Evolutionary conservation across 768 basidiomycete genomes (phyloP).

Genomic region (Boletus huronensis): DNA sequence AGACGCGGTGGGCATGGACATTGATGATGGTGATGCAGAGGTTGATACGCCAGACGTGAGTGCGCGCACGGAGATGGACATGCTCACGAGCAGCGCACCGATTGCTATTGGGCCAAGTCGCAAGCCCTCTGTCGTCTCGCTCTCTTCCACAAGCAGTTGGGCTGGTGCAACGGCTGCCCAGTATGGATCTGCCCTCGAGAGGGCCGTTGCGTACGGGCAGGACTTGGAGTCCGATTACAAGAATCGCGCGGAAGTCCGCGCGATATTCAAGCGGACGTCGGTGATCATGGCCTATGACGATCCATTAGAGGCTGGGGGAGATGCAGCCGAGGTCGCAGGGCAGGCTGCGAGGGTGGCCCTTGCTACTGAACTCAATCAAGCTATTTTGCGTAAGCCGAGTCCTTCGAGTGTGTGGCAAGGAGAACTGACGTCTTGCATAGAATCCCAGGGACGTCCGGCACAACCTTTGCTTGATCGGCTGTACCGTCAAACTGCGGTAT

Average conservation of each 20-base stretch:
- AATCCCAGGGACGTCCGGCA: conserved; percentile 72
- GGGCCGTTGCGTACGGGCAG: conserved; percentile 74
- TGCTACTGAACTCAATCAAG: conserved; percentile 76
- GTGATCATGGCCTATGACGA: conserved; percentile 79
- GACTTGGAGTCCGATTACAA: conserved; percentile 66
- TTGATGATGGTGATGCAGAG: conserved; percentile 34
- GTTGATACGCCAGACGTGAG: conserved; percentile 23
- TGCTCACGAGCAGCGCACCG: conserved; percentile 22
- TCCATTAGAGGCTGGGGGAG: conserved; percentile 62
- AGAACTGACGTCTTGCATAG: conserved; percentile 36
- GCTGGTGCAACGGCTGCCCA: conserved; percentile 31
- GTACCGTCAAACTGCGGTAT: conserved; percentile 70
- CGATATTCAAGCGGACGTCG: conserved; percentile 70
- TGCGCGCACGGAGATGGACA: conserved; percentile 7
- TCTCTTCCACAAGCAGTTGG: conserved; percentile 24
- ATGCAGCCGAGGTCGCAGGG: conserved; percentile 64
- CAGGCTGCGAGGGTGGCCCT: conserved; percentile 61
- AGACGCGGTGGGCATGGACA: conserved; percentile 58
- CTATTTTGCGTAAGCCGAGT: conserved; percentile 65
- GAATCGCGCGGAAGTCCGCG: conserved; percentile 58
- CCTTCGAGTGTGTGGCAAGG: neutral
- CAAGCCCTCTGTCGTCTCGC: conserved; percentile 27
- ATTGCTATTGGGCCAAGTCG: conserved; percentile 32
- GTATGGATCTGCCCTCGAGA: conserved; percentile 58
- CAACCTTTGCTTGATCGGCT: conserved; percentile 71